Conservation (phyloP, 345 rosid genomes). For the Durio zibethinus region DNA sequence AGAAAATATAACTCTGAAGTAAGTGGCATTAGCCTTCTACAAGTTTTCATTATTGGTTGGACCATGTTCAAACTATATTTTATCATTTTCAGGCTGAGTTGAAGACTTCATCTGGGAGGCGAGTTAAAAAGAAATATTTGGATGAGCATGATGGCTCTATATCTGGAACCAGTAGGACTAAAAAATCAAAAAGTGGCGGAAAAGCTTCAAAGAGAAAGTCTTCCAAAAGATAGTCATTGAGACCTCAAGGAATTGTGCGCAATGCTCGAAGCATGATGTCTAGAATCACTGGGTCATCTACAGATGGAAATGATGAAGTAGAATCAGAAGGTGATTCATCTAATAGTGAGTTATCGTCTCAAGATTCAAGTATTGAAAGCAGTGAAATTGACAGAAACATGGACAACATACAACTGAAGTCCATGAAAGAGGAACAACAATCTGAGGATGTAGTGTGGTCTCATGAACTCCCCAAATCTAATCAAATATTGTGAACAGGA, state of each 20-base stretch:
- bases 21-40: slow-evolving; percentile 31
- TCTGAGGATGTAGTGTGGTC: slow-evolving; percentile 31
- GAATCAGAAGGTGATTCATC: slow-evolving; percentile 57
- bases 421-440: slow-evolving; percentile 28
- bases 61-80: slow-evolving; percentile 25
- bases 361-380: slow-evolving; percentile 32
- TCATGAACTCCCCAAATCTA: slow-evolving; percentile 40
- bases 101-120: slow-evolving; percentile 64
- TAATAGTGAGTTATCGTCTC: slow-evolving; percentile 39
- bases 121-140: slow-evolving; percentile 67
- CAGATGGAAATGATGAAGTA: slow-evolving; percentile 61
- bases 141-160: slow-evolving; percentile 59
- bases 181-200: slow-evolving; percentile 47
- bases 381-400: slow-evolving; percentile 42
- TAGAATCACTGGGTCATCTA: slow-evolving; percentile 72
- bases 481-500: slow-evolving; percentile 50
- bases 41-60: slow-evolving; percentile 17
- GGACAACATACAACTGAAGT: slow-evolving; percentile 33
- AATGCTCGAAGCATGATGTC: slow-evolving; percentile 84
- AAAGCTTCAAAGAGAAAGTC: slow-evolving; percentile 58
- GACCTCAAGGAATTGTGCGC: slow-evolving; percentile 91
- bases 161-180: slow-evolving; percentile 42
- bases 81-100: slow-evolving; percentile 55
- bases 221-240: slow-evolving; percentile 55
- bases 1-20: slow-evolving; percentile 55